Evolutionary conservation across 352 stramenopile species (phyloP).

Genomic region (Phytophthora idaei): DNA sequence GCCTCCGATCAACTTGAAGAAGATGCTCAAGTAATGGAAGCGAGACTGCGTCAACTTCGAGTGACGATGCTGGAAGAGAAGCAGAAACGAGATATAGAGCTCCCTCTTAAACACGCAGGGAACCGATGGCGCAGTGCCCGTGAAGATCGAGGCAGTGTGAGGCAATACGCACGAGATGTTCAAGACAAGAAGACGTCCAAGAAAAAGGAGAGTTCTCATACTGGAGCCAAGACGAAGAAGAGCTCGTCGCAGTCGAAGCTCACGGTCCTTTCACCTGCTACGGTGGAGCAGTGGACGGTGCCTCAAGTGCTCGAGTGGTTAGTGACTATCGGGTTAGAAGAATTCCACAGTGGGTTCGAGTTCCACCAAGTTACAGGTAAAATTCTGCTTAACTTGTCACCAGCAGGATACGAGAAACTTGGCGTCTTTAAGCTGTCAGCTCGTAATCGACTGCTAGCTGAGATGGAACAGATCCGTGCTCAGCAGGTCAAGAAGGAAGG

Average conservation of each 20-base stretch:
- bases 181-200: constrained; percentile 43
- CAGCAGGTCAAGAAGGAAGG: constrained; percentile 19
- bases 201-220: constrained; percentile 16
- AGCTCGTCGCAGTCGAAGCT: constrained; percentile 15
- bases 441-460: constrained; percentile 60
- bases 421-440: constrained; percentile 59
- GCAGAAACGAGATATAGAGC: constrained; percentile 55
- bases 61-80: constrained; percentile 74
- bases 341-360: constrained; percentile 75
- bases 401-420: constrained; percentile 55
- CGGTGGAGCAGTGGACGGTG: constrained; percentile 56
- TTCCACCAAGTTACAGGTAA: constrained; percentile 78
- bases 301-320: constrained; percentile 75
- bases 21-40: constrained; percentile 77
- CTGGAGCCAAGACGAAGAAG: constrained; percentile 18
- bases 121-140: constrained; percentile 79
- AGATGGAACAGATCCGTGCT: constrained; percentile 57
- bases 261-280: constrained; percentile 41
- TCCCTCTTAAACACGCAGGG: constrained; percentile 64
- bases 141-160: constrained; percentile 73
- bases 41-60: constrained; percentile 58
- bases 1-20: constrained; percentile 69
- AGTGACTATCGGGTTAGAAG: constrained; percentile 53
- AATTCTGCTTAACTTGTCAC: constrained; percentile 48
- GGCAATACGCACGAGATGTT: constrained; percentile 73